phyloP scores from a whole-genome alignment of 1,139 yeast species.

The Geotrichum citri-aurantii region DNA sequence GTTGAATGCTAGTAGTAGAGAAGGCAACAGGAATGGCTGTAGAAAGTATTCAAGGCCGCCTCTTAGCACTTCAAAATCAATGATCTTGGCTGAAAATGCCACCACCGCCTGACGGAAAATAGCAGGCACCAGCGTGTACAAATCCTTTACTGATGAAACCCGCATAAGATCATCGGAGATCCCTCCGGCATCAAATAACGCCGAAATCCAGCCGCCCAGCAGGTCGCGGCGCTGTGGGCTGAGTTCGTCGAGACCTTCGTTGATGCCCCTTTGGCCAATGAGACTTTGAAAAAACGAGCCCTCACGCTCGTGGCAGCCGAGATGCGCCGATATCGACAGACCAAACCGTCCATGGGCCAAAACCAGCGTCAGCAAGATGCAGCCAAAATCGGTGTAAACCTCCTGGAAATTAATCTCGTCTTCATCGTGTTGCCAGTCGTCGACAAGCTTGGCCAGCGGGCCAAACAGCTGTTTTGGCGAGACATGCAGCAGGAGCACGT shows the following conservation, averaged over 20 bases:
- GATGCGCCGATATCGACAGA: constrained; percentile 33
- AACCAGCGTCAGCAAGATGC: constrained; percentile 47
- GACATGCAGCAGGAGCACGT: constrained; percentile 38
- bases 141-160: constrained; percentile 59
- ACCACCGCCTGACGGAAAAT: constrained; percentile 67
- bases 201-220: constrained; percentile 71
- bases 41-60: constrained; percentile 62
- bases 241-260: constrained; percentile 23
- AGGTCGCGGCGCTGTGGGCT: constrained; percentile 39
- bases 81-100: constrained; percentile 52
- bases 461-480: constrained; percentile 26
- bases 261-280: constrained; percentile 1
- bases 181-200: constrained; percentile 80
- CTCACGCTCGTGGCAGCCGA: constrained; percentile 17
- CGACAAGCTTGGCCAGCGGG: constrained; percentile 36
- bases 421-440: constrained; percentile 33
- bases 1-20: constrained; percentile 42
- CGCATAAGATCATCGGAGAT: constrained; percentile 76
- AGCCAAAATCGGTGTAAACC: constrained; percentile 61
- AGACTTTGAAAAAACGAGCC: constrained; percentile 6
- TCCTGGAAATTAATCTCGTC: constrained; percentile 62
- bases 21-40: constrained; percentile 52
- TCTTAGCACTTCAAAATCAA: constrained; percentile 46
- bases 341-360: constrained; percentile 44
- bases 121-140: constrained; percentile 62